These are phyloP conservation scores for Myxozyma neglecta DNA, from an alignment of 805 yeast genomes.

Conservation along the genomic window DNA sequence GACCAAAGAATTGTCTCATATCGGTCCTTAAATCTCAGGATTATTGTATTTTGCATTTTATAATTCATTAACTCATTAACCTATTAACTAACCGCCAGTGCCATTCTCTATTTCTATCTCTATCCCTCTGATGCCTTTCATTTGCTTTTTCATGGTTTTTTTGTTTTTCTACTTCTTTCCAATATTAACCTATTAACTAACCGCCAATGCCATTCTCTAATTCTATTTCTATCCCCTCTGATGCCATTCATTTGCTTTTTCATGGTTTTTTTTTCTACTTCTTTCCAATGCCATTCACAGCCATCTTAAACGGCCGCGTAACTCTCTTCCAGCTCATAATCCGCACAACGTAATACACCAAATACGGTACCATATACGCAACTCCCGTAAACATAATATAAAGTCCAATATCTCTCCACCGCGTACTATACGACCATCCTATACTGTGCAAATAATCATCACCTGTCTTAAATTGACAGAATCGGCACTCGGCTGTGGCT, in stretches of 20 bases:
- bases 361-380: constrained; percentile 36
- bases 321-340: constrained; percentile 5
- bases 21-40: too few species aligned
- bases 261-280: not conserved
- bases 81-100: too few species aligned
- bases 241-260: not conserved
- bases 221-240: not conserved
- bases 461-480: constrained; percentile 59
- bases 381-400: constrained; percentile 52
- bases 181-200: not conserved
- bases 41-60: too few species aligned
- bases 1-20: too few species aligned
- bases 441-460: constrained; percentile 55
- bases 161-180: not conserved
- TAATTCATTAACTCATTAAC: too few species aligned
- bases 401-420: constrained; percentile 63
- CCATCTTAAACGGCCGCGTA: constrained; percentile 11
- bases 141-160: not conserved
- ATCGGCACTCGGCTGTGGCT: constrained; percentile 56
- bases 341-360: constrained; percentile 24
- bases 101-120: too few species aligned
- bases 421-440: constrained; percentile 39
- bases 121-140: not conserved
- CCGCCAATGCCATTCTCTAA: too few species aligned
- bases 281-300: not conserved